Evolutionary conservation across 495 filamentous ascomycete species (phyloP), one percentile per base, ranked within the genome.

Genomic region (Penicillium angulare): DNA sequence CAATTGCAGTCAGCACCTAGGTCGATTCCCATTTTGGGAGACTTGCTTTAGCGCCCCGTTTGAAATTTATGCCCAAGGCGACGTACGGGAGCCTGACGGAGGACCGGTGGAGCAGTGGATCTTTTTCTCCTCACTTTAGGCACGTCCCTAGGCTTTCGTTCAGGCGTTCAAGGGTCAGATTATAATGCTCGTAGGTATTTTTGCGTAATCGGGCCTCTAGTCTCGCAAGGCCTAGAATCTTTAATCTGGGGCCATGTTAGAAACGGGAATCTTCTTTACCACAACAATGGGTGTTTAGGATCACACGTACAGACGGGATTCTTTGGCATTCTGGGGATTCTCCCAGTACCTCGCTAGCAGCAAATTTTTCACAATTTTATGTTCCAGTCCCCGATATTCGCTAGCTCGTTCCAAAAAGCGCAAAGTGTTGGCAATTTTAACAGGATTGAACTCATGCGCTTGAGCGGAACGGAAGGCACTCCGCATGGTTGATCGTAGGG

Each of bases 311-410:
- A 62, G 47, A 57, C 65, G 67, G 16, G 63, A 50, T 27, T 74
- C 61, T 41, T 65, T 65, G 43, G 60, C 66, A 49, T 63, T 43
- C 22, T 67, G 51, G 40, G 73, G 63, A 52, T 72, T 72, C 47
- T 75, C 66, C 83, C 83, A 86, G 43, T 77, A 86, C 53, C 75
- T 69, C 17, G 84, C 78, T 34, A 81, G 60, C 31, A 89, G 59
- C 47, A 97, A 59, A 55, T 86, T 95, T 66, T 84, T 89, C 43
- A 96, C 45, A 42, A 98, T 84, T 47, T 69, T 75, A 63, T 96
- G 90, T 73, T 97, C 93, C 16, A 92, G 50, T 0, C 90, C 90
- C 20, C 68, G 77, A 50, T 77, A 65, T 36, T 73, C 66, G 7
- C 85, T 75, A 6, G 93, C 93, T 22, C 79, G 77, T 29, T 82